Evolutionary conservation across 2,329 filamentous ascomycete species (phyloP).

Genomic region (Trichoderma koningiopsis): DNA sequence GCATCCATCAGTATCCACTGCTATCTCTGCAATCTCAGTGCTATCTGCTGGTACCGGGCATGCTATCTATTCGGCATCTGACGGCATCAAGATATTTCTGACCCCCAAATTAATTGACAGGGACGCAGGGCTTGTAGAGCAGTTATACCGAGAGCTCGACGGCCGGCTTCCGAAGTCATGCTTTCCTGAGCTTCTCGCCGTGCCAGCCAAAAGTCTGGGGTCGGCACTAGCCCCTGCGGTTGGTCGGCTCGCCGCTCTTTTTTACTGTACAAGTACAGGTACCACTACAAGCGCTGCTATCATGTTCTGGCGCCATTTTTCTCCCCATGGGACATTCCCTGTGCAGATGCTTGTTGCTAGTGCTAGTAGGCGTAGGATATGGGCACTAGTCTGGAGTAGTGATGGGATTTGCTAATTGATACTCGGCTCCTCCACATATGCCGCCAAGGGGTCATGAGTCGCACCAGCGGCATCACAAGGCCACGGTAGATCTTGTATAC

Average conservation of each 20-base stretch:
- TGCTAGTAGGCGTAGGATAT: not conserved
- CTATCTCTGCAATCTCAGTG: not conserved
- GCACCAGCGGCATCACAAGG: not conserved
- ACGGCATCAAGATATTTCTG: not conserved
- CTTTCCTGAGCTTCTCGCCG: not conserved
- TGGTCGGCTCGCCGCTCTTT: constrained; percentile 2
- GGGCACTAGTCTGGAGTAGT: not conserved
- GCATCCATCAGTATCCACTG: constrained; percentile 7
- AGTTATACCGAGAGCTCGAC: not conserved
- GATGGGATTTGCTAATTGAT: constrained; percentile 5
- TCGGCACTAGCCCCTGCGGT: constrained; percentile 15
- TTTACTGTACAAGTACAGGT: not conserved
- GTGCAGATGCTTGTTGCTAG: constrained; percentile 1
- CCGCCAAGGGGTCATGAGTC: not conserved
- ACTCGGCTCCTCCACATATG: constrained; percentile 14
- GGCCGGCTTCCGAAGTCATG: not conserved
- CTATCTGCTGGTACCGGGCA: not conserved
- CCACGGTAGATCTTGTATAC: not conserved
- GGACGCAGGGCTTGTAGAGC: not conserved
- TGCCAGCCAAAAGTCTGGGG: constrained; percentile 8
- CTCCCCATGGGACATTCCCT: constrained; percentile 13
- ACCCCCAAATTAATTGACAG: not conserved
- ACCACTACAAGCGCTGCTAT: not conserved
- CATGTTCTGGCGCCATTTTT: not conserved
- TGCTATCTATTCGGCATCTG: not conserved